A percentile compares a stretch with the other conserved stretches of the same genome.
Conservation (phyloP, 345 rosid species). For the Trapa incisa region DNA sequence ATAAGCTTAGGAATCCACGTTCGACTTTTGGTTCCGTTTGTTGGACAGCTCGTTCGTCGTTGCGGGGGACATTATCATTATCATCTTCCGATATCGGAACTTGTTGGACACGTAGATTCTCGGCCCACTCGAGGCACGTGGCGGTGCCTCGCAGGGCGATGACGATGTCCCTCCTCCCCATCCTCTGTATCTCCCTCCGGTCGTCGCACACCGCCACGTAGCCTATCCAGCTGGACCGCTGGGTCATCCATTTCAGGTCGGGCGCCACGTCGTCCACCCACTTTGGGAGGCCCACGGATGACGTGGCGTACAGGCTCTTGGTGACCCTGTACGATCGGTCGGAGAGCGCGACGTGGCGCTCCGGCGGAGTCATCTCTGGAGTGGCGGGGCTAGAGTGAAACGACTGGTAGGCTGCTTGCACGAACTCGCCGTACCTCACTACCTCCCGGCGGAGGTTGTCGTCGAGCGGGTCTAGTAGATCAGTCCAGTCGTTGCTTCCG, state of each 20-base stretch:
- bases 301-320: conserved; percentile 70
- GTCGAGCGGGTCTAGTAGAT: conserved; percentile 47
- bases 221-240: conserved; percentile 85
- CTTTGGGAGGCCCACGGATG: conserved; percentile 66
- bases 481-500: conserved; percentile 39
- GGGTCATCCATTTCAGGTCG: conserved; percentile 86
- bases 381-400: conserved; percentile 65
- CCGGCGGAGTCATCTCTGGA: conserved; percentile 28
- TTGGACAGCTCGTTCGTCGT: no score
- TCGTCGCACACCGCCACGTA: conserved; percentile 92
- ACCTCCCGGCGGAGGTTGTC: conserved; percentile 58
- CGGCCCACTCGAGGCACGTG: conserved; percentile 96
- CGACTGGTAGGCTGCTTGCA: conserved; percentile 46
- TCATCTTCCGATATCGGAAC: conserved; percentile 17
- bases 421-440: conserved; percentile 47
- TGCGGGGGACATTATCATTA: not conserved
- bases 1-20: conserved; percentile 71
- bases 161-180: conserved; percentile 90
- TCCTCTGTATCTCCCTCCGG: conserved; percentile 64
- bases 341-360: conserved; percentile 45
- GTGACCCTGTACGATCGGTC: conserved; percentile 69
- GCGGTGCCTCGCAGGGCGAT: conserved; percentile 85
- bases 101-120: conserved; percentile 46
- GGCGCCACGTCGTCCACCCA: conserved; percentile 86
- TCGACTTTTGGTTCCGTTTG: conserved; percentile 42